Evolutionary conservation across 345 rosid genomes (phyloP), one percentile per base, ranked within the genome.

Genomic region (Mangifera indica): DNA sequence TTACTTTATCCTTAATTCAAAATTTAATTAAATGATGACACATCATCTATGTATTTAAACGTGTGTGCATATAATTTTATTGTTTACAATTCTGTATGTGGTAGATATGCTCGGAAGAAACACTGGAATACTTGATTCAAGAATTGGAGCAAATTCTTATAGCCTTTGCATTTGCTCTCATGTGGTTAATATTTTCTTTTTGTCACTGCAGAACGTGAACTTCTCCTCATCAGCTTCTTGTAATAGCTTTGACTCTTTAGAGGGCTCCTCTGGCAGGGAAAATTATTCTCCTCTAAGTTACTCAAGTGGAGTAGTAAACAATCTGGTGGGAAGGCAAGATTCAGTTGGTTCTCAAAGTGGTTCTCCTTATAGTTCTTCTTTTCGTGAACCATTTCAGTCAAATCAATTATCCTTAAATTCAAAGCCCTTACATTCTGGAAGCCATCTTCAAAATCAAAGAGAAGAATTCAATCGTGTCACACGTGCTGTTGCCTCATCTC

Each of bases 171-270:
- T n/a, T 49, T 7, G 3, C 44, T n/a, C 60, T 63, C 21, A 24
- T 78, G 70, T 52, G 22, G 66, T 74, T 72, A 42, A 75, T 46
- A 29, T 20, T 42, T 63, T 58, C 69, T 66, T 52, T 53, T 58
- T 74, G 10, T 73, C 45, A 53, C 52, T 54, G 58, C 83, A 85
- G 93, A 89, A 83, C 20, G 37, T 78, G 34, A 81, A 76, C 67
- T 82, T 85, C 70, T 85, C 89, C 67, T 74, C 75, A 24, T 83
- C 87, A 57, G 85, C 77, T 57, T 85, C 85, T 49, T 85, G 61
- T 7, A 63, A 78, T 78, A 86, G 85, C 85, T 81, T 82, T 45
- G 87, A 88, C 69, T 81, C 85, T 34, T 53, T 70, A 68, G 93
- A 86, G 22, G 85, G 81, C 66, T 83, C 84, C 72, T 73, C 78